These are phyloP conservation scores for Russula foetens DNA, from an alignment of 768 basidiomycete genomes.

Conservation along the genomic window DNA sequence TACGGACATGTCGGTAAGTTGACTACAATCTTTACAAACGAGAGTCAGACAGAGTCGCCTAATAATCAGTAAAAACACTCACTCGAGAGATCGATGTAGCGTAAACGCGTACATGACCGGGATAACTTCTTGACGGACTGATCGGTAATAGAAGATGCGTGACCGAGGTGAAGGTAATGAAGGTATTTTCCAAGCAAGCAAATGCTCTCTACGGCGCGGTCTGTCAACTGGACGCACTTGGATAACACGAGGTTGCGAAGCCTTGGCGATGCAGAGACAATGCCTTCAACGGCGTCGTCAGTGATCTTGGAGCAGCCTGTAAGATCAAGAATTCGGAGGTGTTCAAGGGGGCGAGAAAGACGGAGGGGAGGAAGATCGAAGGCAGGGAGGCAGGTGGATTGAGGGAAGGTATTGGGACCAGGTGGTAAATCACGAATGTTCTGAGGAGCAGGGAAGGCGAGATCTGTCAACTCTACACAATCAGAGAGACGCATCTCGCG, in stretches of 20 bases:
- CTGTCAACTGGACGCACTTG: slow-evolving; percentile 74
- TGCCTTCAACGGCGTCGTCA: slow-evolving; percentile 77
- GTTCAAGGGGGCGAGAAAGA: slow-evolving; percentile 59
- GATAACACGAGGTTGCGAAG: slow-evolving; percentile 83
- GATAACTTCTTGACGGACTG: slow-evolving; percentile 77
- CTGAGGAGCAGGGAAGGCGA: slow-evolving; percentile 74
- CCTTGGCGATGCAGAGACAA: slow-evolving; percentile 72
- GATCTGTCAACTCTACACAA: slow-evolving; percentile 70
- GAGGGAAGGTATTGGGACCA: slow-evolving; percentile 29
- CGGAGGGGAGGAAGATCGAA: slow-evolving; percentile 59
- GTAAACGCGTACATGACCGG: slow-evolving; percentile 75
- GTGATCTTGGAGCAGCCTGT: slow-evolving; percentile 77
- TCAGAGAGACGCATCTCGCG: slow-evolving; percentile 86
- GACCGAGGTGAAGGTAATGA: slow-evolving; percentile 93
- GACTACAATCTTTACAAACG: slow-evolving; percentile 56
- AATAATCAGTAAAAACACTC: slow-evolving; percentile 27
- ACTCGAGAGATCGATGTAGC: slow-evolving; percentile 98
- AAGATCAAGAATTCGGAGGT: slow-evolving; percentile 88
- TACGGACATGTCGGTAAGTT: slow-evolving; percentile 89
- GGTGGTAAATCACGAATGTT: slow-evolving; percentile 38
- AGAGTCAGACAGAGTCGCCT: slow-evolving; percentile 13
- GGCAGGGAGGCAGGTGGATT: slow-evolving; percentile 24
- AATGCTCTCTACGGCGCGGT: slow-evolving; percentile 74
- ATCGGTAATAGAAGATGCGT: slow-evolving; percentile 86
- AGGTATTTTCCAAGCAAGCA: slow-evolving; percentile 84